Percentiles rank a stretch among this genome's conserved stretches.
Evolutionary conservation across 108 stramenopile species (phyloP).

Genomic region (Hondaea fermentalgiana): DNA sequence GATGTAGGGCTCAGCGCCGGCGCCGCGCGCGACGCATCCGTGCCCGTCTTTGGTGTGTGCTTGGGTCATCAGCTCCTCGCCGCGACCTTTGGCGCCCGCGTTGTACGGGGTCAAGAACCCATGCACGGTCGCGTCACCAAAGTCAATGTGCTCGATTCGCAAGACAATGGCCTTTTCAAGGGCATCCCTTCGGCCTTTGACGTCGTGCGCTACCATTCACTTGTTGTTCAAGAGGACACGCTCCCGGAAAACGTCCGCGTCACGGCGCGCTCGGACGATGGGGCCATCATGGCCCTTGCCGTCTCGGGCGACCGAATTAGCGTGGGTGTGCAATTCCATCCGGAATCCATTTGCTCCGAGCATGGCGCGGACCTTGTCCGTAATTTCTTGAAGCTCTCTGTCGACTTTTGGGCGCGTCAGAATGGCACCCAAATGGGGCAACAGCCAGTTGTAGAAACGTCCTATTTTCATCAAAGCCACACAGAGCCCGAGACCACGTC

Average conservation of each 20-base stretch:
- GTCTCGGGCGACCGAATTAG: constrained; percentile 34
- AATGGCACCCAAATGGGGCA: neutral
- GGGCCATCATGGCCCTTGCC: constrained; percentile 36
- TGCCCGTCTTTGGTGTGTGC: constrained; percentile 49
- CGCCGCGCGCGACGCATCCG: neutral
- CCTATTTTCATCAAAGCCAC: too few species aligned
- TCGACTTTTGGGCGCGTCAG: neutral
- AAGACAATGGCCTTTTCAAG: constrained; percentile 19
- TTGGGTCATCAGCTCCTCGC: constrained; percentile 48
- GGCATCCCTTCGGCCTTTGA: constrained; percentile 29
- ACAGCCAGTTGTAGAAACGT: too few species aligned
- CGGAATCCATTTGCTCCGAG: constrained; percentile 42
- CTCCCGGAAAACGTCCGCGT: neutral
- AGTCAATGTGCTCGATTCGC: constrained; percentile 22
- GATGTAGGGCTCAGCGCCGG: constrained; percentile 48
- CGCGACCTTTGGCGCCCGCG: neutral
- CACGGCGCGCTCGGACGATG: constrained; percentile 39
- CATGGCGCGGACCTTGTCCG: neutral
- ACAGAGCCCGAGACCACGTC: too few species aligned
- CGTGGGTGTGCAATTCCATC: constrained; percentile 44
- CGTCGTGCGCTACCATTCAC: constrained; percentile 49
- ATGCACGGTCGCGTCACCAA: constrained; percentile 44
- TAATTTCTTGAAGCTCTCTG: constrained; percentile 12
- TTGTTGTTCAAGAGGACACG: constrained; percentile 27
- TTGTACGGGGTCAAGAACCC: constrained; percentile 18